phyloP scores from a whole-genome alignment of 371 early-diverging fungal species.

The Mortierella sp. region DNA sequence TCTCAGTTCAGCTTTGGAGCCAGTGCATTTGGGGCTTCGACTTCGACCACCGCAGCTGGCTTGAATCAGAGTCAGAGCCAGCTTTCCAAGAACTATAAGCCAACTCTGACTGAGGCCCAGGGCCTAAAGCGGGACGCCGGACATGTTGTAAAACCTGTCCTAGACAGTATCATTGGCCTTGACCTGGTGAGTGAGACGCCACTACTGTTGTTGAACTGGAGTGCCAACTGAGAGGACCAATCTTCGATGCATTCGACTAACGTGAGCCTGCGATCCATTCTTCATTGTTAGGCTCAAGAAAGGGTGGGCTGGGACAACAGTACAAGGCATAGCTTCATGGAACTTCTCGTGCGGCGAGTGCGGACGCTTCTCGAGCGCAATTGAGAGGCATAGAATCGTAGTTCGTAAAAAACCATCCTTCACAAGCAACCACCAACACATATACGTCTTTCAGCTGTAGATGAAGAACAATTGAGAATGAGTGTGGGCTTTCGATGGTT shows the following conservation, averaged over 20 bases:
- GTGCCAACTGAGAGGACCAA: too few species aligned
- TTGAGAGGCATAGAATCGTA: constrained; percentile 3
- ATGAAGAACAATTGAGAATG: too few species aligned
- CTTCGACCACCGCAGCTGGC: constrained; percentile 4
- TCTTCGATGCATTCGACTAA: too few species aligned
- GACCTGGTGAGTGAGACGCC: constrained; percentile 39
- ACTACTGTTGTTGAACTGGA: not conserved
- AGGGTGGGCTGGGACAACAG: constrained; percentile 49
- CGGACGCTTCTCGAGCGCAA: constrained; percentile 57
- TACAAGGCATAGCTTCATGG: constrained; percentile 62
- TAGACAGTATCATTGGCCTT: constrained; percentile 52
- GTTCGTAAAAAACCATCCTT: too few species aligned
- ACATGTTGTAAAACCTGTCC: constrained; percentile 57
- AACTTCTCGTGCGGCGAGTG: constrained; percentile 60
- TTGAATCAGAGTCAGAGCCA: constrained; percentile 30
- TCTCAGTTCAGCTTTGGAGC: constrained; percentile 34
- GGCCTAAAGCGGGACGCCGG: constrained; percentile 58
- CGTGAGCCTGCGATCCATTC: not conserved
- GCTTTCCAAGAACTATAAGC: constrained; percentile 53
- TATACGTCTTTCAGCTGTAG: too few species aligned
- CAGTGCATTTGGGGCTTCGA: constrained; percentile 16
- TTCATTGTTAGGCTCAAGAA: constrained; percentile 38
- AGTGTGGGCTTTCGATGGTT: too few species aligned
- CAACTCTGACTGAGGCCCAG: constrained; percentile 57
- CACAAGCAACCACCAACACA: too few species aligned